Evolutionary conservation across 768 basidiomycete genomes (phyloP).

Genomic region (Suillus cothurnatus): DNA sequence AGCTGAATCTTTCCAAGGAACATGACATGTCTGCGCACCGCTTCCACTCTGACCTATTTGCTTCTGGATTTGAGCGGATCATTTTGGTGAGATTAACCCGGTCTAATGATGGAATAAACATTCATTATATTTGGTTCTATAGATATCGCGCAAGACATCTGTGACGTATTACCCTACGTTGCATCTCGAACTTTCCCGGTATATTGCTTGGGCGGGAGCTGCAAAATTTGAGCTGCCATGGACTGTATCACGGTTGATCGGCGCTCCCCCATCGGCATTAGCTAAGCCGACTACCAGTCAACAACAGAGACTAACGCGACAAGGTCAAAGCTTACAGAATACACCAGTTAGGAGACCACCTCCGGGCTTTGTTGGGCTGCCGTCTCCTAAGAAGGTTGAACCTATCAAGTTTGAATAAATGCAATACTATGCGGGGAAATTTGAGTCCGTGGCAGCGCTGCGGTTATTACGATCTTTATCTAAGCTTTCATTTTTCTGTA

Average conservation of each 20-base stretch:
- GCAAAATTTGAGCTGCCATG: slow-evolving; percentile 82
- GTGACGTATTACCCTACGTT: slow-evolving; percentile 92
- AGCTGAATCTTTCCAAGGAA: slow-evolving; percentile 65
- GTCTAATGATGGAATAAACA: background rate
- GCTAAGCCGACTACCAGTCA: slow-evolving; percentile 39
- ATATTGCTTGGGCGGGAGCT: slow-evolving; percentile 65
- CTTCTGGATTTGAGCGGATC: slow-evolving; percentile 89
- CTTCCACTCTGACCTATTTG: slow-evolving; percentile 86
- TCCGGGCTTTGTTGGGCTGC: slow-evolving; percentile 30
- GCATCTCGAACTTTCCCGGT: slow-evolving; percentile 91
- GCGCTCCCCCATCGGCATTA: slow-evolving; percentile 68
- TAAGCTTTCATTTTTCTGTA: slow-evolving; percentile 4
- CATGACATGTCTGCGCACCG: slow-evolving; percentile 76
- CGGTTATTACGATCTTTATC: background rate
- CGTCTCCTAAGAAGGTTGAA: slow-evolving; percentile 46
- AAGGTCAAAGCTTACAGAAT: slow-evolving; percentile 20
- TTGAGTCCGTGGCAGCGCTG: background rate
- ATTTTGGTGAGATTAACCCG: slow-evolving; percentile 62
- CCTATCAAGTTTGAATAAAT: slow-evolving; percentile 43
- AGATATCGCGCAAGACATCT: slow-evolving; percentile 96
- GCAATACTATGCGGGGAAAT: background rate
- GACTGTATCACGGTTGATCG: slow-evolving; percentile 77
- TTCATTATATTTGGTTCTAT: slow-evolving; percentile 7
- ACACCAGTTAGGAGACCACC: slow-evolving; percentile 28
- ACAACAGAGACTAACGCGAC: slow-evolving; percentile 17